Percentiles rank a stretch among this genome's conserved stretches.
phyloP scores from a whole-genome alignment of 1,284 basidiomycete species.

The Austroboletus sp. region DNA sequence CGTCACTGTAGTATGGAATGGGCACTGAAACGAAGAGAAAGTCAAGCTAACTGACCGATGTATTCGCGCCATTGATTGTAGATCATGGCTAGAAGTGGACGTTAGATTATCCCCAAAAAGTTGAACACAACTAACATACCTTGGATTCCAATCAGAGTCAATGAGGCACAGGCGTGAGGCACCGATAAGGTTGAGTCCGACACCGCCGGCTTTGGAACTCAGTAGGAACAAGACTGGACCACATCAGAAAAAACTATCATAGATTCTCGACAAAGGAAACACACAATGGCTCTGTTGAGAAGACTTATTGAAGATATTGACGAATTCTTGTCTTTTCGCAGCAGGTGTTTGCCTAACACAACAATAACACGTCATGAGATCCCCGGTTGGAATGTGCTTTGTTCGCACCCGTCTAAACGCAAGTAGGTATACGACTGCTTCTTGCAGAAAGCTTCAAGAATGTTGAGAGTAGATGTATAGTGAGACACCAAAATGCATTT shows the following conservation, averaged over 20 bases:
- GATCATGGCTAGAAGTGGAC: slow-evolving; percentile 58
- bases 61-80: slow-evolving; percentile 97
- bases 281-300: slow-evolving; percentile 62
- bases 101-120: neutral
- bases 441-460: slow-evolving; percentile 83
- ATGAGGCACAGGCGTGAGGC: slow-evolving; percentile 78
- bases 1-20: slow-evolving; percentile 57
- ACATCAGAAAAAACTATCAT: slow-evolving; percentile 12
- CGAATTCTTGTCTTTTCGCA: slow-evolving; percentile 75
- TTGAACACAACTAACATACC: slow-evolving; percentile 37
- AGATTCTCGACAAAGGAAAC: slow-evolving; percentile 22
- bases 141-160: slow-evolving; percentile 96
- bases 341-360: slow-evolving; percentile 65
- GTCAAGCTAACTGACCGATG: slow-evolving; percentile 56
- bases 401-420: slow-evolving; percentile 78
- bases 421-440: slow-evolving; percentile 71
- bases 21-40: neutral
- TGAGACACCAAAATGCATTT: slow-evolving; percentile 91
- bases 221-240: slow-evolving; percentile 82
- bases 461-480: slow-evolving; percentile 85
- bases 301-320: slow-evolving; percentile 75
- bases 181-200: slow-evolving; percentile 89
- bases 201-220: slow-evolving; percentile 92
- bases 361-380: slow-evolving; percentile 1
- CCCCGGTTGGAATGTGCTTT: neutral